Base-by-base conservation (phyloP, 1,284 basidiomycete species). In the Papiliotrema nemorosa region DNA sequence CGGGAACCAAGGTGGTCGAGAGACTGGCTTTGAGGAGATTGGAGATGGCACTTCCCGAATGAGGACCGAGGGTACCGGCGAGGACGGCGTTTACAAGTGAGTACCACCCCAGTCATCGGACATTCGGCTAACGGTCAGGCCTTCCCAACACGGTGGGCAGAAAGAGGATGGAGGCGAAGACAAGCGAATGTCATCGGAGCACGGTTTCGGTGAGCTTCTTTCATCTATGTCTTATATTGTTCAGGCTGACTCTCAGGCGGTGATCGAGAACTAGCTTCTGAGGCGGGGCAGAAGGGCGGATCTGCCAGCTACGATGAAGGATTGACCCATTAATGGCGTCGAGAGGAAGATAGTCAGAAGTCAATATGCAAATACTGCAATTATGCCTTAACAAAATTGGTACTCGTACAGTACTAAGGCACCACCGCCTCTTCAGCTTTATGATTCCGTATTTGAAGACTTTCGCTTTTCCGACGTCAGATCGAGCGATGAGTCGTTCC, bases 41-140 rank as follows among this genome's bases (percentile, higher is more conserved):
- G 67, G 68, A 10, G 68, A 70, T 53, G 70, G 70, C n/a, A 57
- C 62, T 27, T 69, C 67, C 10, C 39, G 54, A 3, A 43, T 72
- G 27, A 54, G 55, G 31, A 72, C 70, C 16, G 65, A 72, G 54
- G 66, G 66, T 21, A 60, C 61, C n/a, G 61, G 65, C 20, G 68
- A 70, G 49, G 64, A 67, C 29, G 63, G 57, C 9, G 60, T 59
- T 24, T 65, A 72, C 63, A 66, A 68, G 62, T 63, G 43, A 57
- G 64, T 56, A 10, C 1, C 13, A 24, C 35, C n/a, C 3, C 31
- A 14, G 33, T 47, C 10, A 4, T 16, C 12, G 12, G 4, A 12
- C 34, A n/a, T 18, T 5, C 5, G 34, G 22, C 45, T 37, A 7
- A 37, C 24, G 3, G 12, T 12, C 35, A 67, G 62, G 57, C 67